Percentiles rank a stretch among this genome's conserved stretches.
Evolutionary conservation across 768 basidiomycete species (phyloP).

Genomic region (Amanita muscaria): DNA sequence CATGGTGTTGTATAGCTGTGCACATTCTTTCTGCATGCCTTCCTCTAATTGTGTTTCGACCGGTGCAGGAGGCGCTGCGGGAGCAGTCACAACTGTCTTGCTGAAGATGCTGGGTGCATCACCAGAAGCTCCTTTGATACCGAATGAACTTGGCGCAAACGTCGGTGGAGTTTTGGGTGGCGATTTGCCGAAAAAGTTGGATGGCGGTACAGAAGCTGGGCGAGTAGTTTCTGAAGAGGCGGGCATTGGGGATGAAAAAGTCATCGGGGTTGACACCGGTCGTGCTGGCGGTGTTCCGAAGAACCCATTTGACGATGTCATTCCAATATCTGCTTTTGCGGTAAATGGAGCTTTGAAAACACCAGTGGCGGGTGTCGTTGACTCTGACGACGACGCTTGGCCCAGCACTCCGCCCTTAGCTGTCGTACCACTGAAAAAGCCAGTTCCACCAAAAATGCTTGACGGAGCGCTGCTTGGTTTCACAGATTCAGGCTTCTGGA

Average conservation of each 20-base stretch:
- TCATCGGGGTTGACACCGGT: slow-evolving; percentile 1
- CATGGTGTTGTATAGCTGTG: slow-evolving; percentile 36
- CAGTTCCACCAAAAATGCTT: not conserved
- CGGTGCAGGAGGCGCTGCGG: slow-evolving; percentile 9
- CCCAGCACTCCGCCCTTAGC: not conserved
- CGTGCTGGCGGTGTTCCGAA: not conserved
- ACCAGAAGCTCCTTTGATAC: not conserved
- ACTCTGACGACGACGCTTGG: not conserved
- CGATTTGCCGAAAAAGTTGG: slow-evolving; percentile 6
- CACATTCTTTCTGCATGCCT: slow-evolving; percentile 64
- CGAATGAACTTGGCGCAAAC: no score
- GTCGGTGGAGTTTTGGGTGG: not conserved
- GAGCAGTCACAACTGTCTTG: slow-evolving; percentile 10
- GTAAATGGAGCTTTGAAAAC: not conserved
- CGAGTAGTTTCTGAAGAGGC: not conserved
- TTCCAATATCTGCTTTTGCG: not conserved
- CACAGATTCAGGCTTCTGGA: not conserved
- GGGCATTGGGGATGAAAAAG: not conserved
- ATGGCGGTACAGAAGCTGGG: slow-evolving; percentile 9
- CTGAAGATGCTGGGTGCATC: slow-evolving; percentile 6
- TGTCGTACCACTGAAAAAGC: not conserved
- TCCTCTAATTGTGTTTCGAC: slow-evolving; percentile 30
- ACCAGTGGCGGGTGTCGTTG: not conserved
- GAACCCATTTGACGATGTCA: not conserved
- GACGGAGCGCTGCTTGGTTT: not conserved